phyloP scores from a whole-genome alignment of 106 monocot species.

The Dioscorea alata region DNA sequence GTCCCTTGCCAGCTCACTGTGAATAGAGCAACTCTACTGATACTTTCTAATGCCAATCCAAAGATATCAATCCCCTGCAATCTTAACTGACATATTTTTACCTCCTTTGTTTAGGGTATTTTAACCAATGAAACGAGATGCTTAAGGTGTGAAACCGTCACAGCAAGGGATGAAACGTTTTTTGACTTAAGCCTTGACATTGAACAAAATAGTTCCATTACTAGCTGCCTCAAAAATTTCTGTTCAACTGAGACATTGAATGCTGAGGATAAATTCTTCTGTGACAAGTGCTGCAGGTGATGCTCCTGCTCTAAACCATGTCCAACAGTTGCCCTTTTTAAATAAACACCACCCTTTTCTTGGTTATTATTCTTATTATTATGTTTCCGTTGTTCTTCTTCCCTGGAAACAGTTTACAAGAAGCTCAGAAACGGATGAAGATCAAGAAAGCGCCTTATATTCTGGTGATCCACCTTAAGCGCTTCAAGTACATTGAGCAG shows the following conservation, averaged over 20 bases:
- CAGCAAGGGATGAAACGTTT: constrained; percentile 58
- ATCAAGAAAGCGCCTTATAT: constrained; percentile 42
- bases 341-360: too few species aligned
- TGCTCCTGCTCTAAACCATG: too few species aligned
- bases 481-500: constrained; percentile 54
- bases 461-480: constrained; percentile 52
- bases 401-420: constrained; percentile 28
- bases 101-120: constrained; percentile 23
- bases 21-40: too few species aligned
- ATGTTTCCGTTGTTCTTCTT: too few species aligned
- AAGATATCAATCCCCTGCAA: too few species aligned
- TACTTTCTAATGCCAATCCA: too few species aligned
- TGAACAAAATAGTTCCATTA: constrained; percentile 57
- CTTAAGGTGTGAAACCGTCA: constrained; percentile 55
- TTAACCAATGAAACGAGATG: constrained; percentile 58
- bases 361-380: too few species aligned
- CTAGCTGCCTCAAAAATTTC: constrained; percentile 60
- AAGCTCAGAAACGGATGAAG: constrained; percentile 56
- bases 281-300: constrained; percentile 60
- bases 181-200: constrained; percentile 59
- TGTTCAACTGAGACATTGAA: constrained; percentile 57
- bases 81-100: background rate
- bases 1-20: background rate
- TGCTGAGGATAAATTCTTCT: constrained; percentile 65
- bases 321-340: too few species aligned